Conservation (phyloP, 441 rosid species). For the Raphanus hybrid region DNA sequence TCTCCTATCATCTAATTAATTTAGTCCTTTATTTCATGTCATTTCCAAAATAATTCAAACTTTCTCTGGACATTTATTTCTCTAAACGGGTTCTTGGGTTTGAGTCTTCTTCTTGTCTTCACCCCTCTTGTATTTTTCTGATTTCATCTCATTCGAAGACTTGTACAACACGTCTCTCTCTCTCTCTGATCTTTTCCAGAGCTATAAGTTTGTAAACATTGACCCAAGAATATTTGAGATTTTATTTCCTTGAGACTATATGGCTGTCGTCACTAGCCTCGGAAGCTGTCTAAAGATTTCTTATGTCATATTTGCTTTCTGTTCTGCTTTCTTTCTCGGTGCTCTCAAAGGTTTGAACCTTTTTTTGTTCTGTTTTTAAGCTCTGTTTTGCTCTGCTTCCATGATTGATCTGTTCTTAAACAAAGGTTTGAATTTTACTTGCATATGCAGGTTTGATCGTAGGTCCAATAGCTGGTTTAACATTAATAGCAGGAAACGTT, state of each 20-base stretch:
- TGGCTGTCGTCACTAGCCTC: slow-evolving; percentile 49
- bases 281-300: slow-evolving; percentile 47
- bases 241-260: slow-evolving; percentile 29
- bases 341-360: slow-evolving; percentile 70
- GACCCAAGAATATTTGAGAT: background rate
- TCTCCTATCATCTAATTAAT: background rate
- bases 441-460: slow-evolving; percentile 61
- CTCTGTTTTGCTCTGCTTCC: slow-evolving; percentile 22
- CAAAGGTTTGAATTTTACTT: slow-evolving; percentile 8
- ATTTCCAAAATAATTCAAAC: background rate
- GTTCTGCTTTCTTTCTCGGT: slow-evolving; percentile 70
- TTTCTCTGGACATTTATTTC: background rate
- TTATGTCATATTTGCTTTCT: slow-evolving; percentile 72
- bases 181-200: background rate
- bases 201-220: slow-evolving; percentile 14
- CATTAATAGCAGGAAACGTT: slow-evolving; percentile 66
- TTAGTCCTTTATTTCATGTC: background rate
- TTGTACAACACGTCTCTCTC: slow-evolving; percentile 32
- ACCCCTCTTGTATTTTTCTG: slow-evolving; percentile 1
- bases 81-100: background rate
- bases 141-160: slow-evolving; percentile 24
- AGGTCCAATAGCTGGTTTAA: slow-evolving; percentile 78
- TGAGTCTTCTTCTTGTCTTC: slow-evolving; percentile 22
- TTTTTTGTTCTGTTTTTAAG: background rate
- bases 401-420: background rate